A percentile compares a stretch with the other conserved stretches of the same genome.
These are phyloP conservation scores for Ustilago bromivora DNA, from an alignment of 1,284 basidiomycete species.

Conservation along the genomic window DNA sequence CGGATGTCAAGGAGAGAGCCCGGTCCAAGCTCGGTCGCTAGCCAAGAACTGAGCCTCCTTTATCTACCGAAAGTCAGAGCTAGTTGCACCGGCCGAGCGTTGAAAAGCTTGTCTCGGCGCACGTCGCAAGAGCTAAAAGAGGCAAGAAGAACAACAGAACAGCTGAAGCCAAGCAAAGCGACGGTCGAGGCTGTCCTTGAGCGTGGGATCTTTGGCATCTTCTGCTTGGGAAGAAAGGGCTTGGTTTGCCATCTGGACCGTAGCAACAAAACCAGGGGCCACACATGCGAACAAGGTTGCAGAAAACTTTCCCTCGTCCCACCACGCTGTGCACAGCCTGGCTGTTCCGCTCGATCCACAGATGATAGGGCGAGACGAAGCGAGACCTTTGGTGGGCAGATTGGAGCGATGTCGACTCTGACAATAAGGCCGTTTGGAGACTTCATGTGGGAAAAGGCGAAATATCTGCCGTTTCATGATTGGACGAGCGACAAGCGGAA, in stretches of 20 bases:
- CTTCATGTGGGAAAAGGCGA: constrained; percentile 8
- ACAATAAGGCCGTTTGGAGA: background rate
- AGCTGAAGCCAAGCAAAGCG: constrained; percentile 5
- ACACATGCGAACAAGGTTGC: constrained; percentile 7
- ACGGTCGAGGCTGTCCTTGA: constrained; percentile 15
- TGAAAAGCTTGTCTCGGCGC: constrained; percentile 5
- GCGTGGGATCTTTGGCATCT: constrained; percentile 21
- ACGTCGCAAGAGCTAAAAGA: background rate
- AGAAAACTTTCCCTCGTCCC: constrained; percentile 14
- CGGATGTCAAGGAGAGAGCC: constrained; percentile 16
- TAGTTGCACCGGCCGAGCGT: constrained; percentile 9
- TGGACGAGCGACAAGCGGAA: background rate
- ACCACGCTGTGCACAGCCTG: constrained; percentile 14
- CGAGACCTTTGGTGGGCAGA: background rate
- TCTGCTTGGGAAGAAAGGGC: constrained; percentile 14
- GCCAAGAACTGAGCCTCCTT: constrained; percentile 5
- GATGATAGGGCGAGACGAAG: background rate
- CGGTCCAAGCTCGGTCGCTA: constrained; percentile 40
- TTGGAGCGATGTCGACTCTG: background rate
- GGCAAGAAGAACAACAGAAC: background rate
- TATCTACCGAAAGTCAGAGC: constrained; percentile 29
- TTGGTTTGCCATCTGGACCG: constrained; percentile 3
- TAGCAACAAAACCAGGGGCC: background rate
- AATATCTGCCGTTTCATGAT: background rate
- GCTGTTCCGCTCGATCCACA: constrained; percentile 12